Base-by-base conservation (phyloP, 2,329 filamentous ascomycete species). In the Phialemoniopsis sp. region DNA sequence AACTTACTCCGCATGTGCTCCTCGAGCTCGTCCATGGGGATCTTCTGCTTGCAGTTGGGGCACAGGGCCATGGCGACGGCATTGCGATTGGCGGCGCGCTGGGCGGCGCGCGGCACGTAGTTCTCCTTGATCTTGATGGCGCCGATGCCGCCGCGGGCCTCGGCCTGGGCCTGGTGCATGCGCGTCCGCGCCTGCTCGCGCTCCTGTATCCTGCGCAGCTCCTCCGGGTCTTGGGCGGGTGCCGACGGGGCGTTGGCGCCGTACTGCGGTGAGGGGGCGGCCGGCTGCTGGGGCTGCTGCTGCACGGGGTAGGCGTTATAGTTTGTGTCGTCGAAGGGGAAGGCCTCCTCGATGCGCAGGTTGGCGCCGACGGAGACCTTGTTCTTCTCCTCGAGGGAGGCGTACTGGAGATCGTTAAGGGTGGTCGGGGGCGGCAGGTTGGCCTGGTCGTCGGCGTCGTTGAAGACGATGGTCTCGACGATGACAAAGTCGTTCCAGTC, bases 401-500 rank as follows among this genome's bases (percentile, higher is more conserved):
- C 89, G 45, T 90, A 94, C 60, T 97, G 90, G 14, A 98, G 73
- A 54, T 98, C 93, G 47, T 88, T 87, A 32, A 96, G 80, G 5
- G 85, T 89, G 4, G 89, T 93, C 2, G 93, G 93, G 2, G 90
- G 85, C 26, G 91, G 90, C 10, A 98, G 80, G 47, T 93, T 85
- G 29, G 82, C 80, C 46, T 87, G 78, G 50, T 96, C 90, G 59
- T 98, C 93, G 30, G 80, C 78, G 50, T 95, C 90, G 42, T 81
- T 89, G 62, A 98, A 98, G 13, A 89, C 73, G 39, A 98, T 90
- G 1, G 90, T 96, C 63, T 96, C 93, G 33, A 96, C 89, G 15
- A 98, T 86, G 28, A 91, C 84, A 53, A 98, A 98, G 58, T 97
- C 91, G 56, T 95, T 88, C 93, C 93, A 98, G 62, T 98, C 93